Base-by-base conservation (phyloP, 345 rosid species). In the Garcia nutans region DNA sequence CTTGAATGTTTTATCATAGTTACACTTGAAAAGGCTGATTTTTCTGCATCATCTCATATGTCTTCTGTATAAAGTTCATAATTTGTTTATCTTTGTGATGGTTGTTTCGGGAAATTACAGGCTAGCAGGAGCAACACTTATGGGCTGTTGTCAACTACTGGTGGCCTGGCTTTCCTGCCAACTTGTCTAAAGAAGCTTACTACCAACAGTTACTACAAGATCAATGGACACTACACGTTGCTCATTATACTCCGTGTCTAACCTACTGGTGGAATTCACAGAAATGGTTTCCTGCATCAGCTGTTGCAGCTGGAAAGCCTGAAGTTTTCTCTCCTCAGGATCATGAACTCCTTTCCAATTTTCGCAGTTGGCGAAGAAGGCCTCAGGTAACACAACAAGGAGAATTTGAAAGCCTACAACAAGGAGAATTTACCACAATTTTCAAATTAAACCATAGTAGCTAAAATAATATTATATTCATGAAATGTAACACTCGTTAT, bases 251-350 rank as follows among this genome's bases (percentile, higher is more conserved):
- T 65, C 83, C 76, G 0, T 80, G 79, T 67, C 76, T 80, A 24
- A 59, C 76, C 41, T 80, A 76, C 70, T 80, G 76, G 79, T 80
- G 83, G 83, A 80, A 80, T 57, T 44, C 79, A 16, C 83, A 80
- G 58, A 76, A 80, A 37, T 71, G 42, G 55, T 80, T 80, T 42
- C 83, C 79, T 75, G 58, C 73, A 33, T 80, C 79, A 31, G 55
- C 73, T 37, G 65, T 72, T 49, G 62, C 49, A n/a, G 63, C 73
- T 24, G 17, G 45, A 10, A 57, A 13, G 28, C 75, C 62, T 52
- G 69, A 65, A 23, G 59, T 71, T 72, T 50, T 58, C 69, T 75
- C 79, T 49, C 68, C 7, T 3, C 72, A 72, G 62, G 83, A 80
- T 66, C 33, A 65, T 42, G 63, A 80, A 50, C 15, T 80, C 44